Base-by-base conservation (phyloP, 2,329 filamentous ascomycete genomes). In the Botrytis galanthina region DNA sequence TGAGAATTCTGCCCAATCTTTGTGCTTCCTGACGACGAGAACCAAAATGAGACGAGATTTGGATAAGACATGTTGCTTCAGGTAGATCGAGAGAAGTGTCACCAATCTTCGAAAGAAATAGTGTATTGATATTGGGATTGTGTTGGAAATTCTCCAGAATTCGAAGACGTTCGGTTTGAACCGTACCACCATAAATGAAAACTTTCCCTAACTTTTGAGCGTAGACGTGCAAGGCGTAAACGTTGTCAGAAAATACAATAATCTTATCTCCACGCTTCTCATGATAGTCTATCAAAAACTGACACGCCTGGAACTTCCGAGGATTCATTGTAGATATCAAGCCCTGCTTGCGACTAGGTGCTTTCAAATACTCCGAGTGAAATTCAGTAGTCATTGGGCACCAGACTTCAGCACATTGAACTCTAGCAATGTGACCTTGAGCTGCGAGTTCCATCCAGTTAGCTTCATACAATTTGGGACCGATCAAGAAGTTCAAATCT, bases 361-460 rank as follows among this genome's bases (percentile, higher is more conserved):
- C 89, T 72, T 89, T 86, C 74, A 98, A 88, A 83, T 98, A 99
- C 81, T 98, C 94, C 29, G 94, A 92, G 82, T 98, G 98, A 81
- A 99, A 99, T 78, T 99, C 96, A 0, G 95, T 96, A 0, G 96
- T 97, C 96, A 99, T 99, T 3, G 95, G 94, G 80, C 96, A 99
- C 96, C 96, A 99, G 10, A 99, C 96, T 83, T 99, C 96, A 22
- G 96, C 96, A 82, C 96, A 99, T 82, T 99, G 96, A 2, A 99
- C 96, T 78, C 94, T 92, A 51, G 96, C 96, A 81, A 99, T 99
- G 81, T 98, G 95, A 0, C 96, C 96, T 83, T 98, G 94, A 80
- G 98, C 93, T 1, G 95, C 96, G 59, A 99, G 88, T 82, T 99
- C 96, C 91, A 98, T 97, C 96, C 96, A 99, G 82, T 99, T 99